Evolutionary conservation across 108 stramenopile species (phyloP), one percentile per base, ranked within the genome.

Genomic region (Cylindrotheca fusiformis): DNA sequence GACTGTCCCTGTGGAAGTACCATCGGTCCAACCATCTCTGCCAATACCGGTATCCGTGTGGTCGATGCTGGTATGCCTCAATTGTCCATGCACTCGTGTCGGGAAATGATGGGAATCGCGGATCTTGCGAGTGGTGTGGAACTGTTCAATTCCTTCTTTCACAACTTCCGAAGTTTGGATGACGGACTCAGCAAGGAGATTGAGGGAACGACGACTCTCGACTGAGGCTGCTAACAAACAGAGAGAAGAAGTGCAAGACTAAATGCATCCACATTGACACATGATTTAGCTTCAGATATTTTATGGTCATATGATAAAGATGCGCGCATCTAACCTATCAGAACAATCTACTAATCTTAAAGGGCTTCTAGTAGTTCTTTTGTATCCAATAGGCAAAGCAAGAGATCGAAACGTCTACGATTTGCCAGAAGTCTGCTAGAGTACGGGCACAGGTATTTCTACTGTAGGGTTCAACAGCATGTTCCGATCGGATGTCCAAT

Each of bases 31-130:
- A 91, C 90, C 31, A 65, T 96, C 20, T 74, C 82, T 31, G 80
- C 93, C n/a, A 45, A 59, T 47, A 87, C 90, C 1, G 97, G 97
- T 3, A 95, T 97, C 33, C 83, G 92, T 17, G 85, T 89, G 18
- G 95, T 95, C 45, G 97, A 97, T 74, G 77, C 88, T 20, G 97
- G 97, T n/a, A 93, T 95, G 88, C 90, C 94, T 53, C 97, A 97
- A 67, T 74, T 96, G 8, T 84, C 84, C 25, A 97, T 97, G 97
- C 92, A 93, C 51, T 76, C 74, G 20, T 86, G 85, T 66, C 76
- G 92, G 26, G 92, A 93, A 75, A 84, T 90, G 29, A 93, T 93
- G 92, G 92, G 92, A 12, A 75, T 87, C 59, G 73, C 71, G 12
- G 92, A 93, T 77, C 71, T 69, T 72, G 63, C 67, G 76, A 57